These are phyloP conservation scores for Theobroma cacao DNA, from an alignment of 345 rosid species.

Conservation along the genomic window DNA sequence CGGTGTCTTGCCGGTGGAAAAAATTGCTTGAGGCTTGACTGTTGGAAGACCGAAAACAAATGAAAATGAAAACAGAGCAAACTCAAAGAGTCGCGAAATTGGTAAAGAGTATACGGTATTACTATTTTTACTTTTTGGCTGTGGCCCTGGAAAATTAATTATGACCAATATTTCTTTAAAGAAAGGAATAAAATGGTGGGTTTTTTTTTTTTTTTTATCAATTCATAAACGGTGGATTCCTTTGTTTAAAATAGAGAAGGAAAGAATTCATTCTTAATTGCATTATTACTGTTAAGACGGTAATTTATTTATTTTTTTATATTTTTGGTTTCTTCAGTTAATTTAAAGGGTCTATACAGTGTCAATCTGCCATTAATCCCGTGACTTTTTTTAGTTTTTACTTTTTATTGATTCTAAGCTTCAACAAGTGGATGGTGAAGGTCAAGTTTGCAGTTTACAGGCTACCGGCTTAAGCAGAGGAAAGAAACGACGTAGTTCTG, in stretches of 20 bases:
- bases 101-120: not conserved
- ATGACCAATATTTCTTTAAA: not conserved
- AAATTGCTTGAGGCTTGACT: not conserved
- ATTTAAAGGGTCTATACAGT: not conserved
- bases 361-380: not conserved
- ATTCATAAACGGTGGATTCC: not conserved
- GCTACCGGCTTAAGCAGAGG: not conserved
- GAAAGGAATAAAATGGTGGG: not conserved
- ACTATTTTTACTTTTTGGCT: not conserved
- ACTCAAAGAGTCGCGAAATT: not conserved
- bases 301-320: no score
- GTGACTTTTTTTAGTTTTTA: no score
- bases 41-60: not conserved
- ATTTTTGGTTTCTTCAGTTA: not conserved
- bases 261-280: not conserved
- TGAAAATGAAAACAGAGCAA: not conserved
- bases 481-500: no score
- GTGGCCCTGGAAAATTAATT: not conserved
- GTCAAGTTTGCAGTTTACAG: not conserved
- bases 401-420: no score
- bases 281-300: not conserved
- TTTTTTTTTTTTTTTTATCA: not conserved
- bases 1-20: constrained; percentile 3
- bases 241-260: not conserved
- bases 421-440: not conserved